Percentiles rank a stretch among this genome's conserved stretches.
Evolutionary conservation across 768 basidiomycete genomes (phyloP).

Genomic region (Lepiota brunneoincarnata): DNA sequence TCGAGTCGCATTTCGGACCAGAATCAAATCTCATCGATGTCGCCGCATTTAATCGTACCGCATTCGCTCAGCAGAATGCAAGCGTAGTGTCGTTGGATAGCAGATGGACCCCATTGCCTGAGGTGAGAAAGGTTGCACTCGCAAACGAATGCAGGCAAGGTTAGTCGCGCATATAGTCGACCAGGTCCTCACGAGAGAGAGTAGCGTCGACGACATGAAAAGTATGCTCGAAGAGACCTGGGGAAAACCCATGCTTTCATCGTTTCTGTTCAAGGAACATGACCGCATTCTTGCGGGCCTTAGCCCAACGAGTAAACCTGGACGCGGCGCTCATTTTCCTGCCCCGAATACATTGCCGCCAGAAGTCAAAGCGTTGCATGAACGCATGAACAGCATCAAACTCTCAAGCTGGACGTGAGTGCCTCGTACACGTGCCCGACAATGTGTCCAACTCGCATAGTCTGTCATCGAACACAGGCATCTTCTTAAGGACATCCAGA

Average conservation of each 20-base stretch:
- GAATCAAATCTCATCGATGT: slow-evolving; percentile 55
- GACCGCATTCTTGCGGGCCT: slow-evolving; percentile 39
- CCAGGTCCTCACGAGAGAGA: neutral
- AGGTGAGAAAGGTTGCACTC: slow-evolving; percentile 26
- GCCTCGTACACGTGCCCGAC: neutral
- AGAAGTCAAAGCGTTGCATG: slow-evolving; percentile 48
- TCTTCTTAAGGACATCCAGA: slow-evolving; percentile 63
- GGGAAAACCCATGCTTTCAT: slow-evolving; percentile 54
- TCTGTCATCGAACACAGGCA: slow-evolving; percentile 1
- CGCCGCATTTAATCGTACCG: slow-evolving; percentile 38
- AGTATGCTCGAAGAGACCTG: slow-evolving; percentile 43
- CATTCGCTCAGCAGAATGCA: slow-evolving; percentile 15
- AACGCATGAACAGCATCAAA: slow-evolving; percentile 46
- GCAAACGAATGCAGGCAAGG: slow-evolving; percentile 43
- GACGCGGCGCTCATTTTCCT: slow-evolving; percentile 29
- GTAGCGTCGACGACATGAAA: slow-evolving; percentile 54
- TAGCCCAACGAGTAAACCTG: slow-evolving; percentile 24
- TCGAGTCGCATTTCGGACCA: slow-evolving; percentile 62
- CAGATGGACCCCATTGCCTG: slow-evolving; percentile 15
- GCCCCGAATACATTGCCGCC: slow-evolving; percentile 38
- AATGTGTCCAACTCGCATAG: neutral
- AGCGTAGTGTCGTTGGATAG: neutral
- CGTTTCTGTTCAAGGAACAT: slow-evolving; percentile 53
- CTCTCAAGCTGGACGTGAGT: slow-evolving; percentile 65
- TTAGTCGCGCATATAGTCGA: neutral